phyloP scores from a whole-genome alignment of 208 protist genomes.

The Trichomonas tenax region DNA sequence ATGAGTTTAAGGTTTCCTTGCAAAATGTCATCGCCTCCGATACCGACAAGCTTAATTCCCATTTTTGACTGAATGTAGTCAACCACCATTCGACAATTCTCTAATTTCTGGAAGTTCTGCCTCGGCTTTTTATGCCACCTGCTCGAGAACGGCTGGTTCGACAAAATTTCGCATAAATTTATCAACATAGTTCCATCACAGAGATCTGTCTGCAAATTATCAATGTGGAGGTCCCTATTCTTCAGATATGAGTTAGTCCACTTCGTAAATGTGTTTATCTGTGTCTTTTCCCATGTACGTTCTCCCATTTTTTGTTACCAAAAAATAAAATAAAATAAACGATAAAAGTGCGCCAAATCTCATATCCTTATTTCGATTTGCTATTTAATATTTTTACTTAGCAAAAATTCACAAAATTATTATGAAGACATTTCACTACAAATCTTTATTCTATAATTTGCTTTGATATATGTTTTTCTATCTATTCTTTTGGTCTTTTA shows the following conservation, averaged over 20 bases:
- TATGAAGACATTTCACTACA: too few species aligned
- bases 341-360: too few species aligned
- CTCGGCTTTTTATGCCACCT: not conserved
- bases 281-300: conserved; percentile 12
- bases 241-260: not conserved
- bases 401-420: too few species aligned
- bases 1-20: not conserved
- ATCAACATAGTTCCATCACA: not conserved
- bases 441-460: too few species aligned
- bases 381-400: too few species aligned
- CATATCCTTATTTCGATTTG: too few species aligned
- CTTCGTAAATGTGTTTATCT: not conserved
- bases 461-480: too few species aligned
- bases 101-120: not conserved
- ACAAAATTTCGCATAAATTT: not conserved
- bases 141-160: not conserved
- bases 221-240: not conserved
- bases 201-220: not conserved
- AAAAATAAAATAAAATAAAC: too few species aligned
- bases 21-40: not conserved
- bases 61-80: not conserved
- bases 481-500: too few species aligned
- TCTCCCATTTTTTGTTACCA: too few species aligned
- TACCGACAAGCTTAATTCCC: conserved; percentile 1
- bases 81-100: not conserved